Evolutionary conservation across 2,329 filamentous ascomycete genomes (phyloP).

Genomic region (Emmonsia crescens): DNA sequence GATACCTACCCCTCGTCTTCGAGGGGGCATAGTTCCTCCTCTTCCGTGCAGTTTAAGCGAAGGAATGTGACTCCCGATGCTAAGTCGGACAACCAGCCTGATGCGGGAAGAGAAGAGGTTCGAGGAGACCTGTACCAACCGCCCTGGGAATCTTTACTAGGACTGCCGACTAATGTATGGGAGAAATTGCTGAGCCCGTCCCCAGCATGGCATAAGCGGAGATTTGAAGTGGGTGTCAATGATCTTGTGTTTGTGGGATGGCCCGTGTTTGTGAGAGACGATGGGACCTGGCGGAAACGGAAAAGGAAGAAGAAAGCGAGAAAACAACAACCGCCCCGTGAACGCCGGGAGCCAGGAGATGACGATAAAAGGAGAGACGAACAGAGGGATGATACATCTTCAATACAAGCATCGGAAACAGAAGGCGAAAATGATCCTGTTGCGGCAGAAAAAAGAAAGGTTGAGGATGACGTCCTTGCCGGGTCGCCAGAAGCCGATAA

Average conservation of each 20-base stretch:
- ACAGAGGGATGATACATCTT: not conserved
- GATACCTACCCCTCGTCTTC: not conserved
- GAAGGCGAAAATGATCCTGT: slow-evolving; percentile 18
- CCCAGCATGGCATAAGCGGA: slow-evolving; percentile 64
- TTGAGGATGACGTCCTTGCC: slow-evolving; percentile 14
- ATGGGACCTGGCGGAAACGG: slow-evolving; percentile 64
- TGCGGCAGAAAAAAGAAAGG: slow-evolving; percentile 16
- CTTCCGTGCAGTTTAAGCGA: not conserved
- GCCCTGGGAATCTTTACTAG: slow-evolving; percentile 53
- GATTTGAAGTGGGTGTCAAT: slow-evolving; percentile 73
- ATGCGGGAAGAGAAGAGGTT: slow-evolving; percentile 20
- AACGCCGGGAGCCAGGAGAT: slow-evolving; percentile 26
- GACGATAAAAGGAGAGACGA: slow-evolving; percentile 24
- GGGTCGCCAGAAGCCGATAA: slow-evolving; percentile 31
- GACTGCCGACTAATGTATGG: slow-evolving; percentile 64
- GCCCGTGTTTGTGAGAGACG: slow-evolving; percentile 69
- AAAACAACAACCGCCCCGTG: slow-evolving; percentile 18
- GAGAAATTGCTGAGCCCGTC: slow-evolving; percentile 70
- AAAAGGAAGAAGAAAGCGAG: slow-evolving; percentile 35
- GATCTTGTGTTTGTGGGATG: slow-evolving; percentile 71
- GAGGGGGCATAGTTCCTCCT: not conserved
- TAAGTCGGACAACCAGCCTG: slow-evolving; percentile 12
- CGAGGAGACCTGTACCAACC: slow-evolving; percentile 18
- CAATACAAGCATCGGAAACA: not conserved
- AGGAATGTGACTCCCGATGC: not conserved